Conservation (phyloP, 139 green algal genomes). For the Microglena sp. region DNA sequence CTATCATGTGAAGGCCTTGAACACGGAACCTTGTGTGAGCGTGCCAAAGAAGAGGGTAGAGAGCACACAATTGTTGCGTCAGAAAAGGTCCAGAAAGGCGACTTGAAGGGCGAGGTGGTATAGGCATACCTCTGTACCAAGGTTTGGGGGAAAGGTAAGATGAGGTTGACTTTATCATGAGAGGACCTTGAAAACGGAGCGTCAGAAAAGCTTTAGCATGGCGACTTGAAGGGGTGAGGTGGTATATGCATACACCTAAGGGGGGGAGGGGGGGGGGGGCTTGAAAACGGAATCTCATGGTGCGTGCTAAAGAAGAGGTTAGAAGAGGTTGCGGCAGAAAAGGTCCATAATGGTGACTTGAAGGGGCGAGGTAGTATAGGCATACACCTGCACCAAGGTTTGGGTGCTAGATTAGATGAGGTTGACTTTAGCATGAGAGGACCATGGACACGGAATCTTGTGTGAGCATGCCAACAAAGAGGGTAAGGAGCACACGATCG, state of each 20-base stretch:
- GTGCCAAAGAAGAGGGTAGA: constrained; percentile 83
- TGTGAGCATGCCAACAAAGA: too few relatives aligned
- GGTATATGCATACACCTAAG: constrained; percentile 48
- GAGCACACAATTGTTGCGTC: constrained; percentile 63
- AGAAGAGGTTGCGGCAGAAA: background rate
- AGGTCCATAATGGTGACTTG: constrained; percentile 46
- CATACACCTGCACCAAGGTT: constrained; percentile 61
- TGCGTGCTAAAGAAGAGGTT: too few relatives aligned
- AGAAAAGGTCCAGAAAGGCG: constrained; percentile 62
- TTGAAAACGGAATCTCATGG: too few relatives aligned
- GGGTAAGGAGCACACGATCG: background rate
- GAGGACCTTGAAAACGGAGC: constrained; percentile 10
- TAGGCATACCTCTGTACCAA: constrained; percentile 73
- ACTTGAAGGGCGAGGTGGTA: constrained; percentile 55
- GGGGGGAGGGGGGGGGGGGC: too few relatives aligned
- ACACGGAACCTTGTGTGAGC: constrained; percentile 64
- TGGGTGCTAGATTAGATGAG: background rate
- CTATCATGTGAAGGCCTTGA: constrained; percentile 37
- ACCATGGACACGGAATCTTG: too few relatives aligned
- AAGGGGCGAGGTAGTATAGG: constrained; percentile 65
- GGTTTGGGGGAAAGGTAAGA: background rate
- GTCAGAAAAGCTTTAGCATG: constrained; percentile 65
- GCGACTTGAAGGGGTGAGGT: constrained; percentile 47
- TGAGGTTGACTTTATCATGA: background rate
- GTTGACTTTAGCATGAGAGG: background rate